These are phyloP conservation scores for Puccinia triticina DNA, from an alignment of 1,284 basidiomycete species.

Conservation along the genomic window DNA sequence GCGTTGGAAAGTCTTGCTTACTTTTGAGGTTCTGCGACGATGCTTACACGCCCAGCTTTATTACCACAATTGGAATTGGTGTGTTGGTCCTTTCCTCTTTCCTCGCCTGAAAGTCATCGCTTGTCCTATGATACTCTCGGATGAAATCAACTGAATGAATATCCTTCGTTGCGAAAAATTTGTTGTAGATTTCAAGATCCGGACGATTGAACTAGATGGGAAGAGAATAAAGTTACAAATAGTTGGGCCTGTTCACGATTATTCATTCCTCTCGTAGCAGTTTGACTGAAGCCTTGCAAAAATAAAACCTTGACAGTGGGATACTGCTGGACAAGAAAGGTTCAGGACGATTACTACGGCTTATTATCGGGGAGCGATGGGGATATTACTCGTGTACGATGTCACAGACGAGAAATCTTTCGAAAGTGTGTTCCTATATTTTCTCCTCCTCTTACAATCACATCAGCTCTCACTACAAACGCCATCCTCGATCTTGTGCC, in stretches of 20 bases:
- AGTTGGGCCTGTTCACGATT: constrained; percentile 64
- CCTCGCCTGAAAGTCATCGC: background rate
- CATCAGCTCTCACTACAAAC: background rate
- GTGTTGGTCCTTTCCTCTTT: background rate
- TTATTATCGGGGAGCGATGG: constrained; percentile 99
- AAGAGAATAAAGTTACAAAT: constrained; percentile 96
- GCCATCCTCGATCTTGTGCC: constrained; percentile 12
- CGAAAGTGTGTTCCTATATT: constrained; percentile 71
- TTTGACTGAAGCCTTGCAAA: background rate
- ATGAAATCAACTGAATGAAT: background rate
- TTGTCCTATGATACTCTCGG: background rate
- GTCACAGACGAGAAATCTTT: constrained; percentile 98
- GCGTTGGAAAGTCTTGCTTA: constrained; percentile 94
- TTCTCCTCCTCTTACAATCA: background rate
- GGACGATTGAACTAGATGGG: constrained; percentile 92
- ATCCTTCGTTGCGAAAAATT: background rate
- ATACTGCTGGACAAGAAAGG: constrained; percentile 97
- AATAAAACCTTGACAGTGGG: constrained; percentile 72
- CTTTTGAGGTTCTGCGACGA: constrained; percentile 99
- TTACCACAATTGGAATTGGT: constrained; percentile 86
- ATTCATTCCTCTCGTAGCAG: constrained; percentile 12
- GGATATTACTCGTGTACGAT: constrained; percentile 96
- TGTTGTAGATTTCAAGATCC: constrained; percentile 83
- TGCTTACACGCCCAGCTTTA: constrained; percentile 99
- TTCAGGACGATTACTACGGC: constrained; percentile 99